Evolutionary conservation across 805 yeast species (phyloP), one percentile per base, ranked within the genome.

Genomic region (Kluyveromyces aestuarii): DNA sequence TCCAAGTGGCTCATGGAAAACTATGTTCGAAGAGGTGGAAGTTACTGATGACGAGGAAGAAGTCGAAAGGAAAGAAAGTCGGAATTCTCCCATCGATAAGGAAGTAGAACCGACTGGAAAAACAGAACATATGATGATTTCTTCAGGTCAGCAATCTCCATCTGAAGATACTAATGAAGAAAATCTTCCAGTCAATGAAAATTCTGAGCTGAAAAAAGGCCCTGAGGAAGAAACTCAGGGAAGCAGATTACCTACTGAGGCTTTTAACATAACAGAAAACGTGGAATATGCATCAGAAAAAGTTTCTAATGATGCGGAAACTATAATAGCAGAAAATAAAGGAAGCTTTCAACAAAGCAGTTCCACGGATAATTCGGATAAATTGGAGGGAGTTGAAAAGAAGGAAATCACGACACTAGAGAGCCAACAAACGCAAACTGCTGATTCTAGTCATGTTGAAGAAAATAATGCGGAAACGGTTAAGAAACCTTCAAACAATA

Each of bases 1-100:
- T 1, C 52, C 80, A 64, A 50, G 80, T 56, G 61, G 62, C 8
- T 17, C 45, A 5, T 68, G 69, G 63, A 59, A 56, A 46, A 18
- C 30, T 27, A 46, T 13, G 41, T 41, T 36, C 27, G 30, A 37
- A 38, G 44, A 50, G 37, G 44, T 38, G 10, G 44, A 40, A 37
- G 17, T 42, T 19, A 33, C 44, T 2, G 33, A 19, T 37, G 49
- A 46, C 17, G 44, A 38, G 19, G 46, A 48, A 39, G 25, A 48
- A 46, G 37, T 62, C 40, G 50, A 53, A 8, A 49, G 50, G 41
- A 52, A 48, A 44, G 43, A 46, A 40, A 48, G 5, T 27, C 25
- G 3, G 8, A 9, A 6, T 4, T 17, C 42, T 40, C 5, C 42
- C 14, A 6, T 13, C 5, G 41, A 19, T 18, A 10, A 21, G 11